phyloP scores from a whole-genome alignment of 768 basidiomycete species.

The Termitomyces sp. region DNA sequence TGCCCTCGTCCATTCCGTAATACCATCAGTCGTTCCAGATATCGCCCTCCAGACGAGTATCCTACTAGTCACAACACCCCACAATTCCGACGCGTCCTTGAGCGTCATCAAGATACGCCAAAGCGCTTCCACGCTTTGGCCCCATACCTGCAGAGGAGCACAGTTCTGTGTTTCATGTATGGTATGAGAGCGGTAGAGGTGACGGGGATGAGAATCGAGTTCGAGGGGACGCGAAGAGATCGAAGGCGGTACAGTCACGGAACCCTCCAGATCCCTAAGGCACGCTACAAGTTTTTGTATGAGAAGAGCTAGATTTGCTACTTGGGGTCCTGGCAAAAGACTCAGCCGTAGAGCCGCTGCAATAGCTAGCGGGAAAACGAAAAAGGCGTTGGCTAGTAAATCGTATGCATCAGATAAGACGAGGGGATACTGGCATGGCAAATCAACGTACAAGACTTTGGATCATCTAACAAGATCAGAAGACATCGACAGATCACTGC shows the following conservation, averaged over 20 bases:
- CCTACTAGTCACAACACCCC: constrained; percentile 53
- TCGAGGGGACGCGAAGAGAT: neutral
- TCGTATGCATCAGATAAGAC: neutral
- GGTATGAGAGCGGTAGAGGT: constrained; percentile 32
- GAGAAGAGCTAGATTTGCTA: constrained; percentile 26
- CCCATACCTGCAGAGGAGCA: constrained; percentile 42
- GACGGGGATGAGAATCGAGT: constrained; percentile 6
- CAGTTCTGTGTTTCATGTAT: constrained; percentile 31
- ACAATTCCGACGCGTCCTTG: constrained; percentile 28
- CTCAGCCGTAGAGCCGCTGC: constrained; percentile 34
- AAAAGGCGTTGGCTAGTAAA: constrained; percentile 6
- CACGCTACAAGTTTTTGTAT: constrained; percentile 25
- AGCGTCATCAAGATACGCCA: constrained; percentile 52
- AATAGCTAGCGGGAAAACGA: constrained; percentile 22
- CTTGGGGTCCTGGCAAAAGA: constrained; percentile 26
- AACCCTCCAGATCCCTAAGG: constrained; percentile 28
- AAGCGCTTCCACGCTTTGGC: constrained; percentile 48
- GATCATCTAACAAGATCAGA: constrained; percentile 32
- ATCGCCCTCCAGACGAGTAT: constrained; percentile 56
- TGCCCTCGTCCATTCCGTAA: constrained; percentile 59
- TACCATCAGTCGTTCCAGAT: constrained; percentile 32
- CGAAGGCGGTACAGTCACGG: constrained; percentile 13
- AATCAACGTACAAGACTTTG: constrained; percentile 22
- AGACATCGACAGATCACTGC: constrained; percentile 53
- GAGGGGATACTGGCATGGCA: neutral